Conservation (phyloP, 1,284 basidiomycete genomes). For the Cryptococcus sp. region DNA sequence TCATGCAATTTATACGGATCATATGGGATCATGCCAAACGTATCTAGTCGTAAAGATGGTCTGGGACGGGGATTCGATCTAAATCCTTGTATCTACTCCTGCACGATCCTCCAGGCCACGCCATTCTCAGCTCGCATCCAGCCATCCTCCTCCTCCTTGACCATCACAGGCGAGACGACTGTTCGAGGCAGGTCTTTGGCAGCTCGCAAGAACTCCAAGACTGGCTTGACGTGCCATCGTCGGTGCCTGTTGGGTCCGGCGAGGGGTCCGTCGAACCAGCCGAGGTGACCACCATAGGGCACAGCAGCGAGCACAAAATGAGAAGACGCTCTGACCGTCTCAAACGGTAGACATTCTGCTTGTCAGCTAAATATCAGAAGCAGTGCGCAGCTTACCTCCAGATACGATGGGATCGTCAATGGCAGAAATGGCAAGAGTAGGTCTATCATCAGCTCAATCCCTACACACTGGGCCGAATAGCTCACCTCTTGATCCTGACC, state of each 20-base stretch:
- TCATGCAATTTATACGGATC: too few relatives aligned
- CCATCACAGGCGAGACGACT: neutral
- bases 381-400: slow-evolving; percentile 36
- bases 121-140: slow-evolving; percentile 10
- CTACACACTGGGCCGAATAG: neutral
- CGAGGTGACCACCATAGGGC: slow-evolving; percentile 85
- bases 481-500: slow-evolving; percentile 39
- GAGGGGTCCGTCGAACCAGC: slow-evolving; percentile 70
- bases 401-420: slow-evolving; percentile 83
- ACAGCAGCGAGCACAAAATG: slow-evolving; percentile 71
- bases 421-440: slow-evolving; percentile 73
- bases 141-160: slow-evolving; percentile 9
- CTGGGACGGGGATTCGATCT: too few relatives aligned
- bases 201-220: slow-evolving; percentile 17
- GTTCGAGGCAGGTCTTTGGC: slow-evolving; percentile 7
- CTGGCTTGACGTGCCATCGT: slow-evolving; percentile 20
- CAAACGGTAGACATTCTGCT: slow-evolving; percentile 46
- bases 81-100: neutral
- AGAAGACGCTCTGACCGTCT: slow-evolving; percentile 56
- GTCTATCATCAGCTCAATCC: slow-evolving; percentile 18
- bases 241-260: slow-evolving; percentile 13
- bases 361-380: neutral
- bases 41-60: too few relatives aligned
- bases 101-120: slow-evolving; percentile 14
- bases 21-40: too few relatives aligned